Evolutionary conservation across 2,329 filamentous ascomycete species (phyloP).

Genomic region (Aschersonia sp.): DNA sequence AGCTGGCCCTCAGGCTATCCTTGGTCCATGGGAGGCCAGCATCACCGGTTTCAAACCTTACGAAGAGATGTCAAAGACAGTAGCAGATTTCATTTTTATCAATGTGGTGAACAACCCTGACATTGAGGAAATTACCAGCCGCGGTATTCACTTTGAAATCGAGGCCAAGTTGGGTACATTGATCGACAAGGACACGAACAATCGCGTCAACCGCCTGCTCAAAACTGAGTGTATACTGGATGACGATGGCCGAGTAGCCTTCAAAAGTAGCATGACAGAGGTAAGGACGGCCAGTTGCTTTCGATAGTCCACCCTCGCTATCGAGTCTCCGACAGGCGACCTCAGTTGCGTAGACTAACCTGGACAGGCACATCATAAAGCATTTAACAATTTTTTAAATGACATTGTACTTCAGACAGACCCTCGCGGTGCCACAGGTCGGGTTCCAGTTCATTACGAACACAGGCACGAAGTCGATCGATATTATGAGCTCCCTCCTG

Average conservation of each 20-base stretch:
- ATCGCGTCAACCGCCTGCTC: conserved; percentile 54
- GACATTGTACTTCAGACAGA: conserved; percentile 43
- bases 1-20: conserved; percentile 17
- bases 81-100: conserved; percentile 72
- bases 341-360: background rate
- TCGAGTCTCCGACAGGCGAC: background rate
- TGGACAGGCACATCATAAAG: conserved; percentile 59
- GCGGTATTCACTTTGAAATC: conserved; percentile 70
- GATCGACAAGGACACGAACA: conserved; percentile 56
- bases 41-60: conserved; percentile 58
- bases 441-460: conserved; percentile 61
- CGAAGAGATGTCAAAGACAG: conserved; percentile 57
- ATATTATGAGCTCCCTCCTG: conserved; percentile 61
- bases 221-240: conserved; percentile 57
- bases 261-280: conserved; percentile 83
- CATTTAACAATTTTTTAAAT: conserved; percentile 78
- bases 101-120: conserved; percentile 56
- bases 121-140: conserved; percentile 44
- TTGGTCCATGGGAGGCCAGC: conserved; percentile 49
- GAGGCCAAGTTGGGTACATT: conserved; percentile 87
- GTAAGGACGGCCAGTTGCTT: conserved; percentile 31
- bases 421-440: conserved; percentile 28
- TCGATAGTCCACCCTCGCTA: background rate
- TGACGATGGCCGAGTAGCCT: conserved; percentile 47
- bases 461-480: conserved; percentile 74